These are phyloP conservation scores for Eucalyptus tenuipes DNA, from an alignment of 345 rosid species.

Conservation along the genomic window DNA sequence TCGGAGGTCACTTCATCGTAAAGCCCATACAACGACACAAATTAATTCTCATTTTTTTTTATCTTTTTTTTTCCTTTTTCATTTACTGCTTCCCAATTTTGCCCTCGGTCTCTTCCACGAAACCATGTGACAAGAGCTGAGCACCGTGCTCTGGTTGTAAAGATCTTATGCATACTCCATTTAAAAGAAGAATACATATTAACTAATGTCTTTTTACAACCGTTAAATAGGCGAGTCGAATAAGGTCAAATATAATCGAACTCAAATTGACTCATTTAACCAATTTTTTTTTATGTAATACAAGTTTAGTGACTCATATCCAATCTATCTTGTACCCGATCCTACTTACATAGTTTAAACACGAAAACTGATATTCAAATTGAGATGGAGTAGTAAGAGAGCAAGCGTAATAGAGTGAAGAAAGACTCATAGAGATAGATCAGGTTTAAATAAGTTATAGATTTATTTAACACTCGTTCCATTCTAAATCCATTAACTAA, in stretches of 20 bases:
- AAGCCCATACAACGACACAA: not conserved
- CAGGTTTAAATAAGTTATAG: fast-evolving
- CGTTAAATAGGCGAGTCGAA: fast-evolving
- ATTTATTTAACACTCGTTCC: not conserved
- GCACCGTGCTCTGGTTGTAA: not conserved
- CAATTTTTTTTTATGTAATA: not conserved
- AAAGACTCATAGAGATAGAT: fast-evolving
- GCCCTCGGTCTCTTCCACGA: not conserved
- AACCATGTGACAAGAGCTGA: not conserved
- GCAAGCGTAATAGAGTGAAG: too few relatives aligned
- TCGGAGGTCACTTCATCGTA: not conserved
- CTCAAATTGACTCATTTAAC: not conserved
- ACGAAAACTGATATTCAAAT: fast-evolving
- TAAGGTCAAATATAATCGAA: too few relatives aligned
- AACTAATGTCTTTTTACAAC: too few relatives aligned
- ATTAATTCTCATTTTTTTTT: not conserved
- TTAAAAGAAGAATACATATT: not conserved
- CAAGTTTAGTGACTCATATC: fast-evolving
- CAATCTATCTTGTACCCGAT: fast-evolving
- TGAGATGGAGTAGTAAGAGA: not conserved
- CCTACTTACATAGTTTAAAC: too few relatives aligned
- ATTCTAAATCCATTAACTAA: too few relatives aligned
- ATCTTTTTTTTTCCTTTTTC: not conserved
- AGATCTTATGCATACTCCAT: not conserved
- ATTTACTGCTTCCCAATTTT: not conserved